Evolutionary conservation across 768 basidiomycete species (phyloP).

Genomic region (Pseudohyphozyma bogoriensis): DNA sequence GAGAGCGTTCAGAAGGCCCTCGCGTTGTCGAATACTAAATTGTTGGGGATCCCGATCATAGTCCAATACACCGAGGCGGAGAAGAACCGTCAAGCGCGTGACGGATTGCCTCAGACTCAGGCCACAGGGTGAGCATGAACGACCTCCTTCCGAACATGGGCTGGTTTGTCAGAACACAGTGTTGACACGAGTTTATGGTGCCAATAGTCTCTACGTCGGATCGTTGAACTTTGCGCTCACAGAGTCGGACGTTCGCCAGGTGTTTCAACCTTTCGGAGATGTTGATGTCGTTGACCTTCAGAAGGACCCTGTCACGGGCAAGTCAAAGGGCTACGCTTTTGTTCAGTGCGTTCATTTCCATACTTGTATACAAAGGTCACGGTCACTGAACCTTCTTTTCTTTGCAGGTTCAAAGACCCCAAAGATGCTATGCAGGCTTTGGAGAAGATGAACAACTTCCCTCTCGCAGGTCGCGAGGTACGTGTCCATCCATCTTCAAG

Average conservation of each 20-base stretch:
- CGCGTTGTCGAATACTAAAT: slow-evolving; percentile 79
- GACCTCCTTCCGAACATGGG: background rate
- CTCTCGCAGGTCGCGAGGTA: slow-evolving; percentile 69
- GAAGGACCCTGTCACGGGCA: slow-evolving; percentile 83
- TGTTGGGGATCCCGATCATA: slow-evolving; percentile 96
- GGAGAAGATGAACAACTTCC: slow-evolving; percentile 98
- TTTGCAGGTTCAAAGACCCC: slow-evolving; percentile 67
- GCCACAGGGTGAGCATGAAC: slow-evolving; percentile 16
- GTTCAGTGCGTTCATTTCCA: slow-evolving; percentile 59
- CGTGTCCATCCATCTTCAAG: background rate
- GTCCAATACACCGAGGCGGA: slow-evolving; percentile 96
- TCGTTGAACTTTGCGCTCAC: slow-evolving; percentile 94
- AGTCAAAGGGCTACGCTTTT: slow-evolving; percentile 96
- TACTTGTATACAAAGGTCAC: too few species aligned
- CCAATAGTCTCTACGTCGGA: slow-evolving; percentile 80
- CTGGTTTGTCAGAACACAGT: accelerated
- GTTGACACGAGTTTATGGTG: slow-evolving; percentile 21
- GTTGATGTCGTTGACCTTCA: slow-evolving; percentile 97
- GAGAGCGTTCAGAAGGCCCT: slow-evolving; percentile 87
- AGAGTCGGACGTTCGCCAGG: slow-evolving; percentile 94
- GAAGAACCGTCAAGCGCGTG: slow-evolving; percentile 45
- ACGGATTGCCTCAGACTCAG: slow-evolving; percentile 1
- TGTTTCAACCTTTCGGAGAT: slow-evolving; percentile 97
- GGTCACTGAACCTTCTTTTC: background rate
- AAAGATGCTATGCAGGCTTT: slow-evolving; percentile 94